Evolutionary conservation across 495 filamentous ascomycete genomes (phyloP).

Genomic region (Jackrogersella minutella): DNA sequence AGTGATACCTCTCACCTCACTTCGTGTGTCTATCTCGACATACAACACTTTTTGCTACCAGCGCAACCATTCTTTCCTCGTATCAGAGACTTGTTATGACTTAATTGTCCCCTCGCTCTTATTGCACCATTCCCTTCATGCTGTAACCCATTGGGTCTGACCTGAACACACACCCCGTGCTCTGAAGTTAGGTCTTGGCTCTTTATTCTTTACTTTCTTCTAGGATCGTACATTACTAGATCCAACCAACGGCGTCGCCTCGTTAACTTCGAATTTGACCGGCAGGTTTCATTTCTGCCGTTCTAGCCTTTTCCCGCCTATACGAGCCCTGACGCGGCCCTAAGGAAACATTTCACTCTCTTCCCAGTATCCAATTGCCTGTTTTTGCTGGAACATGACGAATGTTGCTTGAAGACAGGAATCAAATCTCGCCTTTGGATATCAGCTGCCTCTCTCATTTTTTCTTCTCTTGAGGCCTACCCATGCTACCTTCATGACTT

Average conservation of each 20-base stretch:
- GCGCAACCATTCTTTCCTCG: conserved; percentile 33
- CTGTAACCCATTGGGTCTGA: conserved; percentile 36
- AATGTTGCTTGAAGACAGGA: conserved; percentile 31
- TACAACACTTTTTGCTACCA: conserved; percentile 22
- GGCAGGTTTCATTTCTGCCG: conserved; percentile 48
- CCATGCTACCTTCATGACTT: conserved; percentile 40
- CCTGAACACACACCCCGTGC: conserved; percentile 21
- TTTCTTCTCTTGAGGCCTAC: background rate
- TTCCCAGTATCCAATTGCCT: conserved; percentile 33
- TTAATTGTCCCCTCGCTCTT: conserved; percentile 26
- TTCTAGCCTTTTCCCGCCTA: conserved; percentile 44
- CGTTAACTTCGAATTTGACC: conserved; percentile 41
- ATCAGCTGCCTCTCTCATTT: conserved; percentile 26
- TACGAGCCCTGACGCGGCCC: conserved; percentile 44
- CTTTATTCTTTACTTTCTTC: conserved; percentile 41
- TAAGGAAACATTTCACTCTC: conserved; percentile 41
- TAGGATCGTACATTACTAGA: conserved; percentile 45
- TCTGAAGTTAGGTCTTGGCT: conserved; percentile 36
- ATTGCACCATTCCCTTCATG: conserved; percentile 34
- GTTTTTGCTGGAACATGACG: conserved; percentile 42
- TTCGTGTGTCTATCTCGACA: conserved; percentile 36
- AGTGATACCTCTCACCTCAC: conserved; percentile 24
- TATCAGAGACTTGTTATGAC: conserved; percentile 20
- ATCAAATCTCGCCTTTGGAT: conserved; percentile 24
- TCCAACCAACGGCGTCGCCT: conserved; percentile 44